A percentile compares a stretch with the other conserved stretches of the same genome.
phyloP scores from a whole-genome alignment of 2,329 filamentous ascomycete species.

The Fusarium devonianum region DNA sequence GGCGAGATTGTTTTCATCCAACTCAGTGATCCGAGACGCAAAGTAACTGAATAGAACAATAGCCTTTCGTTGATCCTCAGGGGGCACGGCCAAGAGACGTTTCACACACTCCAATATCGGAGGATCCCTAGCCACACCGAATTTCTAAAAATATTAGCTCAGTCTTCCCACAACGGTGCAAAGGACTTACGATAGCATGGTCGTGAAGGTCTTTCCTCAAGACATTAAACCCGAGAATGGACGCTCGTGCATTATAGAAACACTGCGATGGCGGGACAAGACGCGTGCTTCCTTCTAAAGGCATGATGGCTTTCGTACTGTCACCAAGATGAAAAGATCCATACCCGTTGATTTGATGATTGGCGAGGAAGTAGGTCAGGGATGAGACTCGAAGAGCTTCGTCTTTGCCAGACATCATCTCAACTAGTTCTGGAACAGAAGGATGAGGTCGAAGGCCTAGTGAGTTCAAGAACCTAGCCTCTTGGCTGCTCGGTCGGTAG shows the following conservation, averaged over 20 bases:
- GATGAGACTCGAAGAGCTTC: slow-evolving; percentile 68
- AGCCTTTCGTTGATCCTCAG: slow-evolving; percentile 71
- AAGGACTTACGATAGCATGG: slow-evolving; percentile 69
- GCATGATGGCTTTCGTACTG: slow-evolving; percentile 69
- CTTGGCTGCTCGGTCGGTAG: slow-evolving; percentile 69
- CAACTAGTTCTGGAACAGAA: slow-evolving; percentile 74
- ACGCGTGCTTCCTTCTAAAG: slow-evolving; percentile 71
- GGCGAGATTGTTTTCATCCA: slow-evolving; percentile 67
- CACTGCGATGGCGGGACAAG: slow-evolving; percentile 78
- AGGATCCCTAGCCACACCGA: slow-evolving; percentile 86
- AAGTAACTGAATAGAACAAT: slow-evolving; percentile 83
- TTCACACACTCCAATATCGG: slow-evolving; percentile 79
- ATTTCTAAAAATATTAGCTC: slow-evolving; percentile 60
- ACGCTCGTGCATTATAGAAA: slow-evolving; percentile 80
- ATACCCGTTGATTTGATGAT: slow-evolving; percentile 82
- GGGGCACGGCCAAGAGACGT: slow-evolving; percentile 74
- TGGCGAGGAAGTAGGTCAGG: slow-evolving; percentile 82
- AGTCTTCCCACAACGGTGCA: not conserved
- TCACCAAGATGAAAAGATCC: slow-evolving; percentile 64
- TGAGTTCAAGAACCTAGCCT: slow-evolving; percentile 75
- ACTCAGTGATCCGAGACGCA: slow-evolving; percentile 75
- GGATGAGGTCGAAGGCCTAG: slow-evolving; percentile 80
- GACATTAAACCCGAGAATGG: slow-evolving; percentile 81
- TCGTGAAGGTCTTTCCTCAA: slow-evolving; percentile 77
- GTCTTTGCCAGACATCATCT: slow-evolving; percentile 75